A percentile compares a stretch with the other conserved stretches of the same genome.
Conservation (phyloP, 2,329 filamentous ascomycete species). For the Elsinoe fawcettii region DNA sequence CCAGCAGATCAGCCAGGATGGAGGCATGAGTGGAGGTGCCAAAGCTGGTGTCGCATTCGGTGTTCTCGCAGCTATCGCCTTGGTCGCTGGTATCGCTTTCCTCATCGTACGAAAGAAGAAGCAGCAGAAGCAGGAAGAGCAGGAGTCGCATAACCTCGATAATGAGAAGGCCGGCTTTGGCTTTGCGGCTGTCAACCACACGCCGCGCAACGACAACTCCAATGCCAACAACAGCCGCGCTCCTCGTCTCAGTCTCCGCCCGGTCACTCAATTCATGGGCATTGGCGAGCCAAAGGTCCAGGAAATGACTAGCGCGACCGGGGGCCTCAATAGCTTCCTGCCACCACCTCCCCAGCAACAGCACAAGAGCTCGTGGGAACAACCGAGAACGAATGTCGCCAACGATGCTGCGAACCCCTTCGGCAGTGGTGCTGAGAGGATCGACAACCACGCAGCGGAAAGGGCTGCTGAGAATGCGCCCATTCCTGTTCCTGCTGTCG, state of each 20-base stretch:
- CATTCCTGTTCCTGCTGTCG: slow-evolving; percentile 16
- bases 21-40: slow-evolving; percentile 39
- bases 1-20: not conserved
- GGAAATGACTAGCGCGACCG: slow-evolving; percentile 27
- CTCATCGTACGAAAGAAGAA: slow-evolving; percentile 68
- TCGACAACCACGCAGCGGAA: slow-evolving; percentile 29
- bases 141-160: slow-evolving; percentile 25
- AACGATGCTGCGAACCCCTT: slow-evolving; percentile 33
- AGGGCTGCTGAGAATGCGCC: slow-evolving; percentile 21
- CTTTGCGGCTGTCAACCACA: slow-evolving; percentile 23
- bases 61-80: slow-evolving; percentile 60
- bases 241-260: slow-evolving; percentile 76
- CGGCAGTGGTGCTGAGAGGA: slow-evolving; percentile 29
- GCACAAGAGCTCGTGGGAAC: slow-evolving; percentile 34
- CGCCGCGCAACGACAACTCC: slow-evolving; percentile 25
- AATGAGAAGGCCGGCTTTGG: slow-evolving; percentile 33
- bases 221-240: slow-evolving; percentile 47
- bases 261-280: slow-evolving; percentile 72
- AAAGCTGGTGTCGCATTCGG: slow-evolving; percentile 85
- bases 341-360: slow-evolving; percentile 21
- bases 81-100: slow-evolving; percentile 60
- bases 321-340: slow-evolving; percentile 18
- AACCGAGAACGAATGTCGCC: slow-evolving; percentile 22
- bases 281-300: slow-evolving; percentile 40
- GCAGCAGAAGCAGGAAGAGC: slow-evolving; percentile 43